A percentile compares a stretch with the other conserved stretches of the same genome.
Evolutionary conservation across 2,329 filamentous ascomycete genomes (phyloP).

Genomic region (Exophiala mesophila): DNA sequence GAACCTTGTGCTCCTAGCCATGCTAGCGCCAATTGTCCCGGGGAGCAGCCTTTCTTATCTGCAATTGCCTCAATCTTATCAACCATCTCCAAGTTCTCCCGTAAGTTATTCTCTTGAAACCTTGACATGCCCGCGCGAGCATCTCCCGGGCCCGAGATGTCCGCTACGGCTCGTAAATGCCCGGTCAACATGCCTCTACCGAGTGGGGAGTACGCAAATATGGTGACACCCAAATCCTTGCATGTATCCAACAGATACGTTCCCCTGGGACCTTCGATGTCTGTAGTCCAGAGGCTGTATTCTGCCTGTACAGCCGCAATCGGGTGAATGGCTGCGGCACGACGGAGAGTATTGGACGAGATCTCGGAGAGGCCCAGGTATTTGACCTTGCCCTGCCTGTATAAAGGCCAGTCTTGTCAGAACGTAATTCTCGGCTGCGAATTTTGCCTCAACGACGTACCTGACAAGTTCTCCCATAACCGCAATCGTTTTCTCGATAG

Average conservation of each 20-base stretch:
- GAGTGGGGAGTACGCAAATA: constrained; percentile 18
- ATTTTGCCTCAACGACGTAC: too few relatives aligned
- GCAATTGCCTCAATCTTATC: constrained; percentile 32
- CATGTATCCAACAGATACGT: constrained; percentile 17
- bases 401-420: neutral
- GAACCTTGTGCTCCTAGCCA: constrained; percentile 42
- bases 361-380: constrained; percentile 54
- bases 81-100: constrained; percentile 52
- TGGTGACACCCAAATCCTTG: constrained; percentile 22
- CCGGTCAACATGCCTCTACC: constrained; percentile 20
- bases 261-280: constrained; percentile 13
- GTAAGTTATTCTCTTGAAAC: constrained; percentile 50
- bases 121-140: constrained; percentile 45
- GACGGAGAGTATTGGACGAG: constrained; percentile 46
- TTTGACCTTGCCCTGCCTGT: constrained; percentile 51
- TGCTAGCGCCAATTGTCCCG: constrained; percentile 18
- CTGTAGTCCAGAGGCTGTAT: constrained; percentile 45
- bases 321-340: constrained; percentile 47
- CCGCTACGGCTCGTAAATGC: constrained; percentile 26
- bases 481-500: constrained; percentile 41
- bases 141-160: constrained; percentile 37
- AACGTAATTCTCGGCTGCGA: neutral
- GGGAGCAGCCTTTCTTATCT: constrained; percentile 19
- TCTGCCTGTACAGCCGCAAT: constrained; percentile 52
- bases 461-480: constrained; percentile 42